Conservation (phyloP, 352 stramenopile species). For the Phytophthora cajani region DNA sequence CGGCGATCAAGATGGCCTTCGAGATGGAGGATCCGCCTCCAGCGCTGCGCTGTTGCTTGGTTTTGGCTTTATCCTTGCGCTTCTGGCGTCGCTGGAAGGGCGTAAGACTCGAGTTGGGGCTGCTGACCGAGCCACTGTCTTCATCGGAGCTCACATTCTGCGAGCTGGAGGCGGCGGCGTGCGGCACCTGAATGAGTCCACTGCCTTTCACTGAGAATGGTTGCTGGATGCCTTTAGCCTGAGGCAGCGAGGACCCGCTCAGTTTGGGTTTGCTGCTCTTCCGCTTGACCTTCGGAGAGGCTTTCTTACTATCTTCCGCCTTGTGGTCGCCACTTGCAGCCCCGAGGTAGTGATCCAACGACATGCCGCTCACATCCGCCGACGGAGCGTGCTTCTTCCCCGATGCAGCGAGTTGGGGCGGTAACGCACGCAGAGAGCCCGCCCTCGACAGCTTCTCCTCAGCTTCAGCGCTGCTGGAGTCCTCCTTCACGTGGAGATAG, state of each 20-base stretch:
- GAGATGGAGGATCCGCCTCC: conserved; percentile 33
- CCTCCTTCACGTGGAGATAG: conserved; percentile 59
- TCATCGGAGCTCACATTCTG: conserved; percentile 34
- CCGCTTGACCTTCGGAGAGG: conserved; percentile 45
- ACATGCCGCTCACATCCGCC: conserved; percentile 61
- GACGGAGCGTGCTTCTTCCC: conserved; percentile 25
- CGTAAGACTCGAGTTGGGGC: conserved; percentile 39
- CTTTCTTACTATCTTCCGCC: conserved; percentile 22
- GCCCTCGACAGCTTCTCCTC: conserved; percentile 25
- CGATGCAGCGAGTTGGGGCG: conserved; percentile 21
- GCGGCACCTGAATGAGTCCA: conserved; percentile 16
- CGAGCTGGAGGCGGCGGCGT: conserved; percentile 13
- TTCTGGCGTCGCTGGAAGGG: conserved; percentile 59
- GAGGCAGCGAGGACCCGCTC: conserved; percentile 6
- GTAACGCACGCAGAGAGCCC: conserved; percentile 14
- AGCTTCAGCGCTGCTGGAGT: conserved; percentile 11
- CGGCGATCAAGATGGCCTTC: conserved; percentile 60
- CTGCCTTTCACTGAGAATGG: conserved; percentile 37
- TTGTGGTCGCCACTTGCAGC: conserved; percentile 18
- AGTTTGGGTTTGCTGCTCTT: conserved; percentile 39
- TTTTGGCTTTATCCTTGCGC: conserved; percentile 52
- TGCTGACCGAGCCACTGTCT: conserved; percentile 22
- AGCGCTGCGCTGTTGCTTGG: conserved; percentile 50
- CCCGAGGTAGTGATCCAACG: conserved; percentile 67
- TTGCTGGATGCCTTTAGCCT: conserved; percentile 21